Base-by-base conservation (phyloP, 176 grass and related monocot species). In the Zea luxurians region DNA sequence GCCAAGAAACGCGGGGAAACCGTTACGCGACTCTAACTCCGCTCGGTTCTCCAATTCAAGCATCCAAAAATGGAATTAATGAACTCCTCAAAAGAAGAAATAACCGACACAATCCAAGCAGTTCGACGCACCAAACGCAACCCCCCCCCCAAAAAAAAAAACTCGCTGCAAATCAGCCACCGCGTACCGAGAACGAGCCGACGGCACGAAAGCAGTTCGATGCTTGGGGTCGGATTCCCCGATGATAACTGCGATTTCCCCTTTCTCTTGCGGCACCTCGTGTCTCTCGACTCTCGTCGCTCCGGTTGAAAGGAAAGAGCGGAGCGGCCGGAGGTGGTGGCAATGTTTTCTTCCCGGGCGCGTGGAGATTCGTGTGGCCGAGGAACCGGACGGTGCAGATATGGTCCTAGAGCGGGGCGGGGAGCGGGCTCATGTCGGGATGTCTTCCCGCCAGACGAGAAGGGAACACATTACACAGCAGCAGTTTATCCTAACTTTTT, bases 331-430 rank as follows among this genome's bases (percentile, higher is more conserved):
- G 67, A 15, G 16, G 18, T 7, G 11, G 8, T 4, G 55, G 37
- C 2, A 16, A 54, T 47, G 60, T 15, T 67, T 67, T 17, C 2
- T n/a, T 2, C 9, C n/a, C 4, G 34, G 3, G 74, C 7, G 10
- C 53, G 27, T 71, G 37, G 58, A 64, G 66, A 48, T 70, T 53
- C 74, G 74, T 53, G 57, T 58, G 20, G 41, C 44, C 55, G 10
- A 15, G 49, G 20, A 8, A 18, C 0, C 38, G 18, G 47, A 71
- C 55, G 74, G 66, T 3, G 5, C 0, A 0, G 64, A 78, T 78
- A 5, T 60, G 49, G 21, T 37, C 47, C 6, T 13, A 9, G 8
- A 3, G 40, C 10, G 38, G 41, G 13, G 65, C 43, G 37, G 1
- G 50, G 2, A 13, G 48, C 10, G 49, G 27, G 37, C 81, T 61